Evolutionary conservation across 768 basidiomycete genomes (phyloP), one percentile per base, ranked within the genome.

Genomic region (Collybia sp.): DNA sequence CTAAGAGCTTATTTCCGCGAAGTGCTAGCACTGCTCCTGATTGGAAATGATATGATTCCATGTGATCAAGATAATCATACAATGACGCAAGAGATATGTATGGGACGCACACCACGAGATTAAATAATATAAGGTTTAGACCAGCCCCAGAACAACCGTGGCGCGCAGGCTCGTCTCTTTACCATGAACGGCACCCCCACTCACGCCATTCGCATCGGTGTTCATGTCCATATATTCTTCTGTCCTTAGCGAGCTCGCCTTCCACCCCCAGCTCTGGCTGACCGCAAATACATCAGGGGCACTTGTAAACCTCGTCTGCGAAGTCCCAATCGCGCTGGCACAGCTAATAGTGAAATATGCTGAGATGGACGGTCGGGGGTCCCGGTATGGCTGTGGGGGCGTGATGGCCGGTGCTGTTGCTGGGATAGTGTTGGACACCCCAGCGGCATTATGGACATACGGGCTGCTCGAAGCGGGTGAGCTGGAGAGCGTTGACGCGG

Each of bases 181-280:
- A n/a, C 63, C 56, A 43, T 59, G 58, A 15, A 46, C 19, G 12
- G 48, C 4, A 13, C 40, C 50, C 19, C 47, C 52, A 16, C 49
- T 58, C 2, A 62, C 41, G 11, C 57, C 35, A 37, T 37, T 51
- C 18, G 54, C 53, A 48, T 62, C 58, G 31, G 63, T 59, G 12
- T 65, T 64, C 42, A 79, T 57, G 50, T 76, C 66, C 49, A 69
- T 57, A 54, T 75, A 71, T 46, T 76, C 79, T 44, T 81, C 77
- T 15, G 70, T 72, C 60, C 65, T 59, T 48, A 76, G 53, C 11
- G 74, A 69, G 48, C 74, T 75, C 12, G 72, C 71, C 67, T 92
- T 93, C 93, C 93, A 94, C 0, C 93, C 93, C 93, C 92, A 95
- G 51, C 87, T 90, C 71, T 93, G 90, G 49, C 82, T 82, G 38